Evolutionary conservation across 169 alveolate species (phyloP), one percentile per base, ranked within the genome.

Genomic region (Amoebophrya sp.): DNA sequence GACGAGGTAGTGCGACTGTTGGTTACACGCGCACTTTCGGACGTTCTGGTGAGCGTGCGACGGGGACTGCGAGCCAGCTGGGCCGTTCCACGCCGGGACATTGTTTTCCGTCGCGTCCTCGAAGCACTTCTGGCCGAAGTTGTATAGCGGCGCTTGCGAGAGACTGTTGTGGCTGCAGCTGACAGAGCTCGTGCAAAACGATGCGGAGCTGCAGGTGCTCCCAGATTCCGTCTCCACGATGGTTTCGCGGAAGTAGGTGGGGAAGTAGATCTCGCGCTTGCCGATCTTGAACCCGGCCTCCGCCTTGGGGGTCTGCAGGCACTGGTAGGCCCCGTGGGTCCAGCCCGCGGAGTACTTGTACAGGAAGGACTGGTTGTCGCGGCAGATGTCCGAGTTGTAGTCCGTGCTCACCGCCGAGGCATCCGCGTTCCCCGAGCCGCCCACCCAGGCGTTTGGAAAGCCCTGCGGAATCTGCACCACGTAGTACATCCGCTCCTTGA

Each of bases 101-200:
- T n/a, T n/a, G n/a, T n/a, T n/a, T n/a, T n/a, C n/a, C n/a, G n/a
- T n/a, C n/a, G n/a, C n/a, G n/a, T n/a, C n/a, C n/a, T n/a, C n/a
- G n/a, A n/a, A n/a, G n/a, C n/a, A n/a, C n/a, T n/a, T n/a, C n/a
- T 47, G 66, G 66, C 83, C 83, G 83, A 66, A 66, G 35, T 66
- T 66, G 83, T 12, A 66, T 1, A 2, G 32, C 35, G 83, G 83
- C 29, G 83, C n/a, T n/a, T n/a, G n/a, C n/a, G n/a, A n/a, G n/a
- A n/a, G n/a, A n/a, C n/a, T n/a, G n/a, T n/a, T n/a, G n/a, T n/a
- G n/a, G n/a, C n/a, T n/a, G n/a, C n/a, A n/a, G 35, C 39, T 7
- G 7, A 66, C 35, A 66, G 35, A n/a, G 38, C 83, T n/a, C 83
- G 83, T 25, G 18, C 83, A 66, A 25, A 0, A 2, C 18, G 54